Evolutionary conservation across 257 asterid species (phyloP).

Genomic region (Nemophila menziesii): DNA sequence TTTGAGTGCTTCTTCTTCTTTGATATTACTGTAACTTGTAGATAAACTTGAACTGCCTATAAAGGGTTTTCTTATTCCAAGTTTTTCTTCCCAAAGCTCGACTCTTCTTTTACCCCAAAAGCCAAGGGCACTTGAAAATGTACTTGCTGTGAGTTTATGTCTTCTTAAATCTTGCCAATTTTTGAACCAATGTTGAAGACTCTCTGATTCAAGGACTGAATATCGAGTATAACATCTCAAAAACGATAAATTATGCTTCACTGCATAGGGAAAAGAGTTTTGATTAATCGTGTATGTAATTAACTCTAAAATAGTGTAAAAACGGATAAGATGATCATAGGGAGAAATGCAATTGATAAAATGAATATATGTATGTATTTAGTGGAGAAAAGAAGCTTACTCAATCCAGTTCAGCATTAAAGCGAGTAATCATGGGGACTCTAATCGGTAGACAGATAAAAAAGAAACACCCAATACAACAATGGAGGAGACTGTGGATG

Average conservation of each 20-base stretch:
- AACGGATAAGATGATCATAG: not conserved
- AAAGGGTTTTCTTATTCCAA: constrained; percentile 61
- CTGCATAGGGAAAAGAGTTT: constrained; percentile 16
- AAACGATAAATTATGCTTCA: constrained; percentile 19
- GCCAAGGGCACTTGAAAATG: constrained; percentile 65
- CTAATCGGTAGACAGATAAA: too few species aligned
- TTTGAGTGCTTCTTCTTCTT: constrained; percentile 69
- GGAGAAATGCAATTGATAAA: not conserved
- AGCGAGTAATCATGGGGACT: not conserved
- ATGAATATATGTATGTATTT: too few species aligned
- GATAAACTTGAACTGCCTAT: constrained; percentile 55
- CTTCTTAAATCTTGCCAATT: constrained; percentile 76
- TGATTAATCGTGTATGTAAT: not conserved
- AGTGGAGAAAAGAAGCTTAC: not conserved
- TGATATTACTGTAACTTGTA: constrained; percentile 68
- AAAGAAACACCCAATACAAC: too few species aligned
- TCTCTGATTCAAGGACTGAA: constrained; percentile 24
- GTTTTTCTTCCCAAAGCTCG: constrained; percentile 77
- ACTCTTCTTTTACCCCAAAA: constrained; percentile 65
- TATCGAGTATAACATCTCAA: constrained; percentile 12
- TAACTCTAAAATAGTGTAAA: not conserved
- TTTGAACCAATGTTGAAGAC: constrained; percentile 69
- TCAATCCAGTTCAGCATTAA: not conserved
- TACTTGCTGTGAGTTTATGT: constrained; percentile 77
- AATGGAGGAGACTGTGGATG: not conserved